Evolutionary conservation across 2,329 filamentous ascomycete species (phyloP), one percentile per base, ranked within the genome.

Genomic region (Penicillium vulpinum): DNA sequence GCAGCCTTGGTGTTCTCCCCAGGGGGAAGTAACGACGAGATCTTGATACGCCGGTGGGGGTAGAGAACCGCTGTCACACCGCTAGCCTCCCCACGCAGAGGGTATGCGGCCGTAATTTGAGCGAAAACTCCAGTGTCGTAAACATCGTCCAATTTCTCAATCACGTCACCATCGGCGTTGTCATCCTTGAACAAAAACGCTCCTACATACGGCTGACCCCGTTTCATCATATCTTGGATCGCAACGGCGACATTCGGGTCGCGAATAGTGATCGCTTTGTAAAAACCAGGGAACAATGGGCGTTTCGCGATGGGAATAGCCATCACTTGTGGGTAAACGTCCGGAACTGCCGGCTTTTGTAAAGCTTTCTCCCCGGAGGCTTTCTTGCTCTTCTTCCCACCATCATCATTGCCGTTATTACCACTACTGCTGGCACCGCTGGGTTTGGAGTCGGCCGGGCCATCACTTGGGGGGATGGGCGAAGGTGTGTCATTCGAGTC

Each of bases 151-250:
- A 89, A 81, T 63, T 88, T 92, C 63, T 93, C 90, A 71, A 99
- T 97, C 47, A 95, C 85, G 74, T 99, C 95, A 70, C 91, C 90
- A 72, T 97, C 94, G 61, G 90, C 89, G 61, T 91, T 89, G 71
- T 97, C 93, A 70, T 99, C 92, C 76, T 97, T 97, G 80, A 97
- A 92, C 69, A 99, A 76, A 77, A 99, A 99, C 3, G 92, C 93
- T 61, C 94, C 94, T 39, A 99, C 91, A 69, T 99, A 99, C 24
- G 93, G 95, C 75, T 99, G 95, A 0, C 94, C 94, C 51, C 93
- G 85, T 81, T 96, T 96, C 73, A 97, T 91, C 83, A 96, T 94
- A 72, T 99, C 95, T 57, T 92, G 89, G 64, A 99, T 96, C 22
- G 94, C 94, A 38, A 88, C 87, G 15, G 92, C 89, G 35, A 99